These are phyloP conservation scores for Capsicum pubescens DNA, from an alignment of 257 asterid genomes.

Conservation along the genomic window DNA sequence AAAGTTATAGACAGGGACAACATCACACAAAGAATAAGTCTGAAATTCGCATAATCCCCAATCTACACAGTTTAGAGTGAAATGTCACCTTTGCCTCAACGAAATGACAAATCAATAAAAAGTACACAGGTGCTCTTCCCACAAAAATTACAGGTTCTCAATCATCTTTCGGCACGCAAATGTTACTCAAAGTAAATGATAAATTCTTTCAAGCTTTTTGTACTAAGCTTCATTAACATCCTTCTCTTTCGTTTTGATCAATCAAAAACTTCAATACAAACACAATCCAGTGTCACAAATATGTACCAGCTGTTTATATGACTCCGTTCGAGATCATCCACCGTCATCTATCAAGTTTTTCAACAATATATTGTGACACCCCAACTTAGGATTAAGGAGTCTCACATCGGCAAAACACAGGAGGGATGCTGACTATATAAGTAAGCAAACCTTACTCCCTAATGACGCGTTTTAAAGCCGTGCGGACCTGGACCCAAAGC, in stretches of 20 bases:
- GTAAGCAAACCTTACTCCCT: no score
- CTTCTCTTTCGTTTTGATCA: background rate
- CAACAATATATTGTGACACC: background rate
- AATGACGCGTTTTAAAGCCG: no score
- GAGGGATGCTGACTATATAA: no score
- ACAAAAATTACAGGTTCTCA: background rate
- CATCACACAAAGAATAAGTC: background rate
- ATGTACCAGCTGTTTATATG: background rate
- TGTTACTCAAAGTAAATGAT: constrained; percentile 3
- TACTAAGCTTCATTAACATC: background rate
- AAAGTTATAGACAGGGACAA: background rate
- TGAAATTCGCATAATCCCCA: background rate
- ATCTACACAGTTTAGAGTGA: background rate
- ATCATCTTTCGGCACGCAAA: constrained; percentile 3
- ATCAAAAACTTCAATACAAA: background rate
- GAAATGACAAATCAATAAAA: background rate
- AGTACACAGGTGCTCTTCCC: background rate
- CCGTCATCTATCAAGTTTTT: background rate
- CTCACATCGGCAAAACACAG: no score
- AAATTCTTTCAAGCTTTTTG: background rate
- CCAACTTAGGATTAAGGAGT: no score
- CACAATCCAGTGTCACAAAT: background rate
- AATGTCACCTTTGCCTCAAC: background rate
- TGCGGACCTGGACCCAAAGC: no score
- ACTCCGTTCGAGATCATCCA: background rate